A percentile compares a stretch with the other conserved stretches of the same genome.
Conservation (phyloP, 208 protist species). For the Wallacemonas collosoma region DNA sequence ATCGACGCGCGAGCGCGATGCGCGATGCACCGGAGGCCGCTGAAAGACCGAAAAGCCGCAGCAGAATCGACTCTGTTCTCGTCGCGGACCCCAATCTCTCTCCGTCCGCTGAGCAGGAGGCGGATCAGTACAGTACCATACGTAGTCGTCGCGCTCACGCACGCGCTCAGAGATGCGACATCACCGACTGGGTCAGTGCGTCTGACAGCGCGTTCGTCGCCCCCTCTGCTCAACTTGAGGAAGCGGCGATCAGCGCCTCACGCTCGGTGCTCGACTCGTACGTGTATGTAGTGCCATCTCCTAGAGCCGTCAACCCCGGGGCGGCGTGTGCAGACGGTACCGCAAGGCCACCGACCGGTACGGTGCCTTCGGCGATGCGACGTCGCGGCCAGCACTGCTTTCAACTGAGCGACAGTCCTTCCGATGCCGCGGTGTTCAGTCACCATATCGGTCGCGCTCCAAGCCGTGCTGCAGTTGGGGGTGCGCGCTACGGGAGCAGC, state of each 20-base stretch:
- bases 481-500: neutral
- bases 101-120: neutral
- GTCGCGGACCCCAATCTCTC: too few relatives aligned
- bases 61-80: too few relatives aligned
- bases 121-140: neutral
- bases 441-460: too few relatives aligned
- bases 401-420: neutral
- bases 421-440: neutral
- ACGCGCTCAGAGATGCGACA: neutral
- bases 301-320: neutral
- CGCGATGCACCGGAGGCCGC: too few relatives aligned
- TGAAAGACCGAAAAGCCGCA: too few relatives aligned
- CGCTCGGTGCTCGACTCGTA: neutral
- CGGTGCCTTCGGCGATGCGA: neutral
- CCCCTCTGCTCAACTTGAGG: too few relatives aligned
- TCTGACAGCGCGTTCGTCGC: too few relatives aligned
- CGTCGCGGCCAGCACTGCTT: conserved; percentile 3
- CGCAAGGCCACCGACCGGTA: neutral
- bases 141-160: conserved; percentile 1
- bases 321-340: neutral
- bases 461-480: neutral
- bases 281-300: neutral
- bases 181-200: neutral
- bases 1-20: too few relatives aligned
- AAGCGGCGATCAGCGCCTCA: too few relatives aligned